Base-by-base conservation (phyloP, 1,284 basidiomycete genomes). In the Naganishia liquefaciens region DNA sequence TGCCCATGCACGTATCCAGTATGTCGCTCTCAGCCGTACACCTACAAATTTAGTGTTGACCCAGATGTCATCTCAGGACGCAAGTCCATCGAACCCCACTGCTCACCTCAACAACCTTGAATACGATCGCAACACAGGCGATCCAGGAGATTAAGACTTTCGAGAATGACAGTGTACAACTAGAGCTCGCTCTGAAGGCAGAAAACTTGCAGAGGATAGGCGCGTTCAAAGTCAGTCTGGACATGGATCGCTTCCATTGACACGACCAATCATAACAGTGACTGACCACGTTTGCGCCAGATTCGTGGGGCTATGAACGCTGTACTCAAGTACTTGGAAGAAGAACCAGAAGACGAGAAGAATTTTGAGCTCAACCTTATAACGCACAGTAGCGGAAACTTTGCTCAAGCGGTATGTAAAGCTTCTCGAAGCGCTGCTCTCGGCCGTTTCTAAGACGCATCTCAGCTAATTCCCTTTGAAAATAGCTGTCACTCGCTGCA, bases 1-100 rank as follows among this genome's bases (percentile, higher is more conserved):
- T 7, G 55, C 55, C 3, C 44, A 40, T 33, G 28, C 37, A 28
- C 23, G 55, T 17, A 60, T 60, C 28, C 47, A 60, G 55, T 60
- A 25, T 72, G 72, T 71, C 11, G 86, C 87, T 3, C 88, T 84
- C 25, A 33, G 17, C 17, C 15, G 3, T 51, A 25, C 25, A 21
- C n/a, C 5, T 28, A 30, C 5, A 15, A 15, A 30, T 7, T 15
- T 15, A 27, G 3, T 68, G 87, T 88, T 71, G 81, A 88, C 49
- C 39, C 27, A 17, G 5, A 28, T 46, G 9, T 23, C 43, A 13
- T 1, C 47, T 25, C 19, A 63, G 62, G 49, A 47, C 28, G 2
- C 28, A 47, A 11, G 25, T 64, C 39, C 54, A 64, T 21, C 46
- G 47, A 19, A 64, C 63, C 19, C 63, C 63, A 25, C 46, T 64